Conservation (phyloP, 768 basidiomycete genomes). For the Epithele typhae region DNA sequence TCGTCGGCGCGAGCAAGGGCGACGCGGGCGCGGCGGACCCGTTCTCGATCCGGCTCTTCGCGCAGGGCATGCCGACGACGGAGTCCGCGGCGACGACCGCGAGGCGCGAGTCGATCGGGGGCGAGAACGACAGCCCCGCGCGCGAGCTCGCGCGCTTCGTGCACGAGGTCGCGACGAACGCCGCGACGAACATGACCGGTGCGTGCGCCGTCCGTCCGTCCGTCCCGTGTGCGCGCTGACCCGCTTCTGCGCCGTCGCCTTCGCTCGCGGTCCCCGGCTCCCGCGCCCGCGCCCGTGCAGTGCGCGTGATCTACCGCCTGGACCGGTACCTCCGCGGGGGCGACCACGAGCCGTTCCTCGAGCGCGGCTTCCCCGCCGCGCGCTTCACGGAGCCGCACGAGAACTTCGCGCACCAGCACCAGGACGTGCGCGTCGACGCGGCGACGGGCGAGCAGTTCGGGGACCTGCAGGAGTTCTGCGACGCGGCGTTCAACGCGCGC, state of each 20-base stretch:
- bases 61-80: slow-evolving; percentile 44
- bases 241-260: not conserved
- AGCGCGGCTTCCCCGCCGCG: slow-evolving; percentile 46
- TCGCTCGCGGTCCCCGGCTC: not conserved
- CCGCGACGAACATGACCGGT: slow-evolving; percentile 48
- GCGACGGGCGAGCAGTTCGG: slow-evolving; percentile 50
- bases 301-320: slow-evolving; percentile 46
- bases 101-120: slow-evolving; percentile 37
- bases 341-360: slow-evolving; percentile 48
- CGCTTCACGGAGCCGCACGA: slow-evolving; percentile 56
- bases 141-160: slow-evolving; percentile 49
- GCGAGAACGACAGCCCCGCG: slow-evolving; percentile 51
- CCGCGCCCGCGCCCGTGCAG: slow-evolving; percentile 22
- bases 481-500: slow-evolving; percentile 47
- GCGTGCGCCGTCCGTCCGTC: slow-evolving; percentile 14
- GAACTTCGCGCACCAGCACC: slow-evolving; percentile 56
- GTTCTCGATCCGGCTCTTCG: slow-evolving; percentile 48
- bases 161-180: slow-evolving; percentile 46
- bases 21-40: slow-evolving; percentile 45
- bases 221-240: not conserved
- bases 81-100: slow-evolving; percentile 35
- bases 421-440: slow-evolving; percentile 42
- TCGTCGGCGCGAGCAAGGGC: slow-evolving; percentile 47
- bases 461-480: slow-evolving; percentile 49
- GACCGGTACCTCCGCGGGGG: slow-evolving; percentile 56